Conservation (phyloP, 2,329 filamentous ascomycete genomes). For the Didymella sp. region DNA sequence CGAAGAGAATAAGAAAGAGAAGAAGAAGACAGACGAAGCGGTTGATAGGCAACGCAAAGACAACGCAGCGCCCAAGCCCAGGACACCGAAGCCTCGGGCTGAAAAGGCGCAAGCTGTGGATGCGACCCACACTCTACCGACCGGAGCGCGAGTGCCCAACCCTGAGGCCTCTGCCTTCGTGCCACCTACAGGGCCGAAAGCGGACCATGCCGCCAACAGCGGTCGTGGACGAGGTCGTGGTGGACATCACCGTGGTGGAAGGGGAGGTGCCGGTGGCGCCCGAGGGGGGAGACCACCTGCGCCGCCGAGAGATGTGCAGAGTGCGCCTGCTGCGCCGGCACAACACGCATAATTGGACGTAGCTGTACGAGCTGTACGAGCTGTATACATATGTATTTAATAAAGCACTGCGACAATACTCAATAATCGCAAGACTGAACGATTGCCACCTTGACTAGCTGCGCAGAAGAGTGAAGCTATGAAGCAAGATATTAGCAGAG, state of each 20-base stretch:
- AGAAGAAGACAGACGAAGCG: slow-evolving; percentile 33
- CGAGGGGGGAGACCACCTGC: slow-evolving; percentile 34
- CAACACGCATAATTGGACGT: background rate
- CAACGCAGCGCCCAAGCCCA: background rate
- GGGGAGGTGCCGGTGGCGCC: slow-evolving; percentile 31
- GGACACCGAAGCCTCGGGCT: background rate
- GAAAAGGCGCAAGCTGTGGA: background rate
- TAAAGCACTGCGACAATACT: too few relatives aligned
- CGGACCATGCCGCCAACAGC: background rate
- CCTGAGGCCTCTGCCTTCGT: slow-evolving; percentile 3
- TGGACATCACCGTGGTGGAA: slow-evolving; percentile 27
- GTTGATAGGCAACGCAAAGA: slow-evolving; percentile 25
- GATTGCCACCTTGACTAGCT: too few relatives aligned
- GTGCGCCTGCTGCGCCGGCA: slow-evolving; percentile 8
- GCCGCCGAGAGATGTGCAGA: slow-evolving; percentile 20
- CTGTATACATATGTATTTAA: background rate
- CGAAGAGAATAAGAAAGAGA: slow-evolving; percentile 35
- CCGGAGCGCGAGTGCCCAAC: background rate
- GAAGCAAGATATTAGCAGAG: too few relatives aligned
- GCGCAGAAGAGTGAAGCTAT: too few relatives aligned
- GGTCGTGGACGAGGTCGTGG: slow-evolving; percentile 23
- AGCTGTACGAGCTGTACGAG: background rate
- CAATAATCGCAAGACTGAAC: too few relatives aligned
- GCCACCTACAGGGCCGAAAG: background rate
- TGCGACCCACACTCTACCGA: background rate